Conservation (phyloP, 2,329 filamentous ascomycete species). For the Xylariales sp. region DNA sequence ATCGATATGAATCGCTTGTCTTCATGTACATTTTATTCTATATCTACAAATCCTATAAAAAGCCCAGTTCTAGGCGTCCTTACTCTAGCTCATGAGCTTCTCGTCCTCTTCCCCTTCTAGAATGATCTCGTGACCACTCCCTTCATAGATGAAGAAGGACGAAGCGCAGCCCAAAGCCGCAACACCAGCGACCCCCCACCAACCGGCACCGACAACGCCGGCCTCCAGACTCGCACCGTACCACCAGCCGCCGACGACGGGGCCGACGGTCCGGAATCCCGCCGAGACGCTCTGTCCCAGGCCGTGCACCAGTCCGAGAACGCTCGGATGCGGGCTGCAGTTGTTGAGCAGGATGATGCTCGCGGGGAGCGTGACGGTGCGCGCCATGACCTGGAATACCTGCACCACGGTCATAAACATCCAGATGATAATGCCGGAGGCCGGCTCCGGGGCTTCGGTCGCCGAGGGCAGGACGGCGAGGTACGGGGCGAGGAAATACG, state of each 20-base stretch:
- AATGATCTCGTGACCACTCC: slow-evolving; percentile 70
- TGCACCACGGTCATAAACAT: slow-evolving; percentile 70
- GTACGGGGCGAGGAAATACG: slow-evolving; percentile 75
- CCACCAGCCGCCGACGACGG: slow-evolving; percentile 62
- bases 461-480: slow-evolving; percentile 70
- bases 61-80: background rate
- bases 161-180: slow-evolving; percentile 67
- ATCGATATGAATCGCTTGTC: background rate
- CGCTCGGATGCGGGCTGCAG: slow-evolving; percentile 67
- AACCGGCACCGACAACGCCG: slow-evolving; percentile 60
- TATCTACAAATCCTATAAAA: slow-evolving; percentile 8
- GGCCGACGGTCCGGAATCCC: slow-evolving; percentile 62
- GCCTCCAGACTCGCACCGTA: slow-evolving; percentile 59
- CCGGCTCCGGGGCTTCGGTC: slow-evolving; percentile 55
- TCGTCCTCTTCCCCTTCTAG: slow-evolving; percentile 54
- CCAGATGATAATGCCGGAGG: slow-evolving; percentile 67
- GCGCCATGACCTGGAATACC: slow-evolving; percentile 75
- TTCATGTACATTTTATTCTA: slow-evolving; percentile 5
- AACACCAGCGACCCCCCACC: slow-evolving; percentile 62
- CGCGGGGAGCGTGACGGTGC: slow-evolving; percentile 74
- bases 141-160: slow-evolving; percentile 72
- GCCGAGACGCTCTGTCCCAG: slow-evolving; percentile 63
- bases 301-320: slow-evolving; percentile 68
- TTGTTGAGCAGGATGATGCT: slow-evolving; percentile 72
- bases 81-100: slow-evolving; percentile 29